phyloP scores from a whole-genome alignment of 2,329 filamentous ascomycete genomes.

The Aspergillus pseudoviridinutans region DNA sequence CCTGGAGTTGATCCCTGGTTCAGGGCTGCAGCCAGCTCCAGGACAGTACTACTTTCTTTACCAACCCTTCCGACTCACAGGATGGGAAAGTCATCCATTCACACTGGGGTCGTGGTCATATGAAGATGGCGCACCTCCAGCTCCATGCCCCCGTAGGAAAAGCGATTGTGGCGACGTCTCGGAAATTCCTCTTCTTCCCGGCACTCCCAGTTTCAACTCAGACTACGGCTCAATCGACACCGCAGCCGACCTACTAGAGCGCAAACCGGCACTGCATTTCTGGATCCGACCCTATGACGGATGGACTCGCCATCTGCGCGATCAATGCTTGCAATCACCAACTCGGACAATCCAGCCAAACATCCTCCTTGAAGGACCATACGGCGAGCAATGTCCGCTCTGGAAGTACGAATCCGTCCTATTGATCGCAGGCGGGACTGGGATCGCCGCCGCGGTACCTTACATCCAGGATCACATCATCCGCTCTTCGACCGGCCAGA shows the following conservation, averaged over 20 bases:
- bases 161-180: slow-evolving; percentile 13
- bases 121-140: background rate
- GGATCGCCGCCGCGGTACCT: slow-evolving; percentile 45
- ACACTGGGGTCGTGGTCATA: slow-evolving; percentile 37
- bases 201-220: background rate
- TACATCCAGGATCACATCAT: slow-evolving; percentile 34
- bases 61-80: slow-evolving; percentile 39
- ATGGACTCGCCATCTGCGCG: slow-evolving; percentile 47
- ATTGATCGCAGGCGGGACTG: slow-evolving; percentile 41
- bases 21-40: slow-evolving; percentile 35
- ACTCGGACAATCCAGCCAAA: slow-evolving; percentile 23
- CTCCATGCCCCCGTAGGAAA: background rate
- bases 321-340: slow-evolving; percentile 29
- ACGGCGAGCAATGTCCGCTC: slow-evolving; percentile 42
- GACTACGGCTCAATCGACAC: background rate
- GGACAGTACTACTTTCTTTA: slow-evolving; percentile 52
- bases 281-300: slow-evolving; percentile 50
- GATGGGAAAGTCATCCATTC: slow-evolving; percentile 53
- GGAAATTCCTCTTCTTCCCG: slow-evolving; percentile 25
- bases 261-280: slow-evolving; percentile 41
- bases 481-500: slow-evolving; percentile 11
- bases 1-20: slow-evolving; percentile 41
- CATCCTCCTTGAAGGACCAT: slow-evolving; percentile 50
- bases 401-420: slow-evolving; percentile 49
- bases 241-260: background rate